Percentiles rank a stretch among this genome's conserved stretches.
Evolutionary conservation across 352 stramenopile species (phyloP).

Genomic region (Phytopythium ostracodes): DNA sequence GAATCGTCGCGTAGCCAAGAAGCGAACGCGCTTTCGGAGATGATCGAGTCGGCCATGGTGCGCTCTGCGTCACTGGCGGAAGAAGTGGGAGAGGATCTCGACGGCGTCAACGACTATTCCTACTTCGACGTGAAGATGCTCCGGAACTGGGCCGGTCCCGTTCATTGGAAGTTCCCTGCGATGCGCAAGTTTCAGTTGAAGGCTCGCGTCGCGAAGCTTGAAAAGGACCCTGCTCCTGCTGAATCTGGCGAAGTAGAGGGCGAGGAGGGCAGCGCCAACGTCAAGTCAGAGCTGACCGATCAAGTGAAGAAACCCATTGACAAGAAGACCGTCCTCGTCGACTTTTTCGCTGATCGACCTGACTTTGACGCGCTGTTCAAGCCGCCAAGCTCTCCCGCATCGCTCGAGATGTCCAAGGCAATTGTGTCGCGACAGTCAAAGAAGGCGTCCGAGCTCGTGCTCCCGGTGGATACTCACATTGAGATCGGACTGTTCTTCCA

Average conservation of each 20-base stretch:
- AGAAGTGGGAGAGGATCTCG: constrained; percentile 36
- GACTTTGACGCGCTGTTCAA: constrained; percentile 49
- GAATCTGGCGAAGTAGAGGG: constrained; percentile 20
- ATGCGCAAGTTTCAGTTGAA: constrained; percentile 48
- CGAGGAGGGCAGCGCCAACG: constrained; percentile 23
- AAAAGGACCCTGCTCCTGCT: constrained; percentile 20
- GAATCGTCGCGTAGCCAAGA: constrained; percentile 49
- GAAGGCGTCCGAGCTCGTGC: constrained; percentile 61
- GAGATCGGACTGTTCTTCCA: constrained; percentile 65
- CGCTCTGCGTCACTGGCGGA: constrained; percentile 40
- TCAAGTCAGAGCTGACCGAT: constrained; percentile 23
- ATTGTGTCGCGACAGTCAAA: constrained; percentile 43
- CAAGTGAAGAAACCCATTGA: constrained; percentile 21
- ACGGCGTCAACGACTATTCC: constrained; percentile 64
- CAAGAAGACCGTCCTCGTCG: constrained; percentile 40
- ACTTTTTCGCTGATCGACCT: constrained; percentile 51
- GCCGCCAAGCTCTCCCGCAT: constrained; percentile 24
- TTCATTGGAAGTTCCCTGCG: constrained; percentile 69
- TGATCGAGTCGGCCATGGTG: constrained; percentile 76
- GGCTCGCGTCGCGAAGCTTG: constrained; percentile 14
- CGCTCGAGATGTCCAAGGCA: constrained; percentile 45
- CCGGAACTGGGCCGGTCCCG: constrained; percentile 74
- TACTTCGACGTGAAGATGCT: constrained; percentile 84
- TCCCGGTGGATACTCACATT: constrained; percentile 75
- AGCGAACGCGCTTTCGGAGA: constrained; percentile 47